phyloP scores from a whole-genome alignment of 441 rosid species.

The Euphorbia celastroides region DNA sequence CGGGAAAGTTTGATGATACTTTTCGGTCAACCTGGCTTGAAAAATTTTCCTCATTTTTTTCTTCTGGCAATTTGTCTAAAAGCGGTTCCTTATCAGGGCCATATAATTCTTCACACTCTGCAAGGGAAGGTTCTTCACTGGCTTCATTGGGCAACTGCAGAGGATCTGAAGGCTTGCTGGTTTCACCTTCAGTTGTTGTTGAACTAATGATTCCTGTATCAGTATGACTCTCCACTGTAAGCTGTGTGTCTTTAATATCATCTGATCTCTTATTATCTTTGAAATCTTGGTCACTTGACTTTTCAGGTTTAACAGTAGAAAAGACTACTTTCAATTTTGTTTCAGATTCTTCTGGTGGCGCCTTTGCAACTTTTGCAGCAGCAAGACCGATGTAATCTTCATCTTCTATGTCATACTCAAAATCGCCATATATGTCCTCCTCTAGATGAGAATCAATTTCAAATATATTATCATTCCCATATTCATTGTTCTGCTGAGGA shows the following conservation, averaged over 20 bases:
- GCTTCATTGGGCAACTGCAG: constrained; percentile 35
- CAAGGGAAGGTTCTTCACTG: constrained; percentile 50
- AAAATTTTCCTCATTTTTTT: constrained; percentile 25
- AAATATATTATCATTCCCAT: constrained; percentile 56
- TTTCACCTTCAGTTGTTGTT: constrained; percentile 24
- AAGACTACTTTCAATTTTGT: constrained; percentile 68
- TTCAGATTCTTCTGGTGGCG: constrained; percentile 43
- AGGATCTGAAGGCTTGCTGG: constrained; percentile 19
- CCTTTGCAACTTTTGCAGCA: constrained; percentile 39
- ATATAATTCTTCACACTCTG: constrained; percentile 85
- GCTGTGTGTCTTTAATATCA: constrained; percentile 25
- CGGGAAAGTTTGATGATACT: constrained; percentile 27
- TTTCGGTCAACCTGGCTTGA: constrained; percentile 28
- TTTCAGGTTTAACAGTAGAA: constrained; percentile 54
- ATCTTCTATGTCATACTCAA: constrained; percentile 80
- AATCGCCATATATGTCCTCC: constrained; percentile 87
- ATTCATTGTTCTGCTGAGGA: constrained; percentile 31
- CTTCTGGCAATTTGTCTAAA: constrained; percentile 42
- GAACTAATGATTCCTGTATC: constrained; percentile 20
- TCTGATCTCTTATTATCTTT: constrained; percentile 29
- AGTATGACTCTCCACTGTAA: constrained; percentile 18
- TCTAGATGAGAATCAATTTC: constrained; percentile 61
- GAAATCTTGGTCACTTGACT: constrained; percentile 21
- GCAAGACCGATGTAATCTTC: constrained; percentile 69
- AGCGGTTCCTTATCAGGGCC: constrained; percentile 84